Evolutionary conservation across 177 flowering plant species (phyloP).

Genomic region (Telopea speciosissima): DNA sequence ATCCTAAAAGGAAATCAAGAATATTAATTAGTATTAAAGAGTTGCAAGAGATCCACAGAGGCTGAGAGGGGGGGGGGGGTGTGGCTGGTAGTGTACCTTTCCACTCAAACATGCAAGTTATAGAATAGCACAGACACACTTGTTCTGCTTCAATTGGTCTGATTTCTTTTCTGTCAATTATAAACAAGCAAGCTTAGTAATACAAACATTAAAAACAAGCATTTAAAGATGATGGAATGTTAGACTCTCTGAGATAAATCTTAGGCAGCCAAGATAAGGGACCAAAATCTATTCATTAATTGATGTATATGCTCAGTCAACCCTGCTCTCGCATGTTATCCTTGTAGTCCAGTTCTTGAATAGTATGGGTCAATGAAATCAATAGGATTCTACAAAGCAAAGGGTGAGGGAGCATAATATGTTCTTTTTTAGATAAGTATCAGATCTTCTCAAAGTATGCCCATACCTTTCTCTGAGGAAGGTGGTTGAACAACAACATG

Average conservation of each 20-base stretch:
- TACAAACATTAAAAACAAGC: background rate
- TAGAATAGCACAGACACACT: slow-evolving; percentile 62
- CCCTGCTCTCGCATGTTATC: background rate
- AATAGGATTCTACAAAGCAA: background rate
- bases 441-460: background rate
- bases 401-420: background rate
- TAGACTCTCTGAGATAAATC: background rate
- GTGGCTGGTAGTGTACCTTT: background rate
- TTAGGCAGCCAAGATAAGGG: background rate
- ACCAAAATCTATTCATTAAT: background rate
- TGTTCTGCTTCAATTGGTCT: slow-evolving; percentile 40
- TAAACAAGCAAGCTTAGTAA: background rate
- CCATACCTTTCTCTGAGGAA: slow-evolving; percentile 38
- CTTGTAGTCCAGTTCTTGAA: background rate
- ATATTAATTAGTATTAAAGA: background rate
- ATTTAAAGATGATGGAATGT: background rate
- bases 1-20: slow-evolving; percentile 3
- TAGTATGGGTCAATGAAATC: background rate
- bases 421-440: background rate
- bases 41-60: background rate
- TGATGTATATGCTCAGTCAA: background rate
- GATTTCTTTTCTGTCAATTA: slow-evolving; percentile 54
- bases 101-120: slow-evolving; percentile 24
- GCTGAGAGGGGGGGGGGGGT: background rate
- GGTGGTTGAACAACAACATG: slow-evolving; percentile 62